Evolutionary conservation across 345 rosid genomes (phyloP), one percentile per base, ranked within the genome.

Genomic region (Euclidium syriacum): DNA sequence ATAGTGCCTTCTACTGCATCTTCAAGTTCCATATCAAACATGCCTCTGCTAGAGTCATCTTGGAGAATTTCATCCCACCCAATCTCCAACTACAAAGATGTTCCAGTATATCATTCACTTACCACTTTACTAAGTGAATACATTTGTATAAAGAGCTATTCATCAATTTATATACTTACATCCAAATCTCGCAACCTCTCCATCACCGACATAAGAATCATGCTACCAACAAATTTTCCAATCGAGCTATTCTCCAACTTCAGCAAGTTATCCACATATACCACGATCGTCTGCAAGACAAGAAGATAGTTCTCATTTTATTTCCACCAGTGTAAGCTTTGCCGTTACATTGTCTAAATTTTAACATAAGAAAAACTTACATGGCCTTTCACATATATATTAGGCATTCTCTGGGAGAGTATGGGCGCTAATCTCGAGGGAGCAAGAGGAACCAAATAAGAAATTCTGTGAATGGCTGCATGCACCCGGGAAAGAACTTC

Each of bases 21-120:
- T 74, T 84, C 95, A 49, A 88, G 75, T 72, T 91, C 98, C 80
- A 86, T 85, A 54, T 81, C 80, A 75, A 91, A 91, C 62, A 91
- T 81, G 57, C 90, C 89, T 83, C 80, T 91, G 54, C 57, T 59
- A 29, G 85, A 73, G 46, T 91, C 96, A 32, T 86, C 91, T 68
- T 77, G 77, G 54, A 74, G 64, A 40, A 79, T 83, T 61, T 81
- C 85, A 73, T 91, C 90, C 90, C 95, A 88, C 44, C 85, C 87
- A 43, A 91, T 91, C 62, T 80, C 82, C 73, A 85, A 75, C 95
- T 90, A 56, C 2, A 74, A 20, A 58, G 19, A 61, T 61, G 17
- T 39, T 51, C 46, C 2, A 24, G 15, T 11, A 25, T 30, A 54
- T 40, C 25, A 69, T 8, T 24, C 57, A 51, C 55, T 43, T 38